Evolutionary conservation across 257 asterid species (phyloP), one percentile per base, ranked within the genome.

Genomic region (Petrea volubilis): DNA sequence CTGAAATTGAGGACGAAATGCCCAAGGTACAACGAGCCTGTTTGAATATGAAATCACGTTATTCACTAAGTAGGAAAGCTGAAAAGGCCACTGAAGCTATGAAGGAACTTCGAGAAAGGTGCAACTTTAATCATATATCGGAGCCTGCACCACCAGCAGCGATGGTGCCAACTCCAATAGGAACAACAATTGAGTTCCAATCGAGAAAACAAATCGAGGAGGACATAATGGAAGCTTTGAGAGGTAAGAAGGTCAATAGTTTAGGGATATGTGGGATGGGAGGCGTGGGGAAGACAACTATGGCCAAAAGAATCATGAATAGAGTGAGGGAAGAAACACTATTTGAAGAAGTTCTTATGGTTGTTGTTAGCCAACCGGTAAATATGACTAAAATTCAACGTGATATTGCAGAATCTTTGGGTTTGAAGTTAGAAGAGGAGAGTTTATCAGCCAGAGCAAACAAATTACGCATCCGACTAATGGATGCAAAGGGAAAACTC

Each of bases 271-370:
- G 0, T 11, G 44, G 44, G 11, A 38, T 11, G n/a, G n/a, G n/a
- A n/a, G n/a, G n/a, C n/a, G n/a, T n/a, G n/a, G n/a, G n/a, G n/a
- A n/a, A n/a, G n/a, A 38, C 44, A 6, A 38, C 44, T 7, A 38
- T 38, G 44, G 44, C 44, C 6, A 0, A 38, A 20, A 46, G 21
- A 12, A 69, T 59, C 11, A 5, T 43, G 13, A 49, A 15, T 1
- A 46, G 38, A 7, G 41, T 44, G 11, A 33, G 3, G 3, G 49
- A 20, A 12, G 20, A 50, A 29, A 6, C 14, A 5, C 28, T 71
- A 6, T 71, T 71, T 21, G 55, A 71, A 5, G 69, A 71, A 18
- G 11, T 43, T 46, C 29, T 50, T 18, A 21, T 18, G 60, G 61
- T 21, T 18, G 70, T 29, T 33, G 70, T 71, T 5, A 12, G 59